Conservation (phyloP, 192 early-diverging fungal genomes). For the Backusella circina region DNA sequence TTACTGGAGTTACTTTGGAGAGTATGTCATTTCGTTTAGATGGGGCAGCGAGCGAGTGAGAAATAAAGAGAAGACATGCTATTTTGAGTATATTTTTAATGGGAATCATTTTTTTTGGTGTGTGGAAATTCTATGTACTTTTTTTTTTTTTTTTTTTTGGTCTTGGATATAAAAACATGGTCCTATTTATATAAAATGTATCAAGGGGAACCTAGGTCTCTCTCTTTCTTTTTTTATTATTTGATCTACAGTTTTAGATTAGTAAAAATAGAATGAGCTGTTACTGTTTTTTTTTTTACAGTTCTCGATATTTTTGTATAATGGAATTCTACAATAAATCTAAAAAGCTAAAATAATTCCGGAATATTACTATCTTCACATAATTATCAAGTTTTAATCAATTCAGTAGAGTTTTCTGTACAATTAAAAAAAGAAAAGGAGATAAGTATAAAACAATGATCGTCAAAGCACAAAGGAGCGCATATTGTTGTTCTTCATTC, state of each 20-base stretch:
- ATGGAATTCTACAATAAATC: not conserved
- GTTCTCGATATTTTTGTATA: not conserved
- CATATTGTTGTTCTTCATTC: not conserved
- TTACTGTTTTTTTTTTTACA: not conserved
- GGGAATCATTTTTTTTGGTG: not conserved
- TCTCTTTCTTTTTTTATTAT: too few species aligned
- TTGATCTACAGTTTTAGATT: not conserved
- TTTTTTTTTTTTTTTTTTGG: not conserved
- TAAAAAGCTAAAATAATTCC: not conserved
- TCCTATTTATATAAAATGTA: not conserved
- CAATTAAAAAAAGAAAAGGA: not conserved
- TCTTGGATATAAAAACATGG: not conserved
- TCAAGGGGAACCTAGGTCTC: too few species aligned
- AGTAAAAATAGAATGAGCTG: not conserved
- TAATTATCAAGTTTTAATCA: not conserved
- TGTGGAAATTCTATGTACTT: too few species aligned
- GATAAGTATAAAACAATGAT: not conserved
- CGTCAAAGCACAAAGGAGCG: not conserved
- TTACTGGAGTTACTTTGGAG: not conserved
- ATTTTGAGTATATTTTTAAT: not conserved
- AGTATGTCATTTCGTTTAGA: not conserved
- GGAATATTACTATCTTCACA: not conserved
- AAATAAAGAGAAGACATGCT: not conserved
- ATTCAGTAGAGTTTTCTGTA: too few species aligned
- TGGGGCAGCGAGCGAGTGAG: not conserved